Evolutionary conservation across 2,329 filamentous ascomycete genomes (phyloP).

Genomic region (Plectosphaerella plurivora): DNA sequence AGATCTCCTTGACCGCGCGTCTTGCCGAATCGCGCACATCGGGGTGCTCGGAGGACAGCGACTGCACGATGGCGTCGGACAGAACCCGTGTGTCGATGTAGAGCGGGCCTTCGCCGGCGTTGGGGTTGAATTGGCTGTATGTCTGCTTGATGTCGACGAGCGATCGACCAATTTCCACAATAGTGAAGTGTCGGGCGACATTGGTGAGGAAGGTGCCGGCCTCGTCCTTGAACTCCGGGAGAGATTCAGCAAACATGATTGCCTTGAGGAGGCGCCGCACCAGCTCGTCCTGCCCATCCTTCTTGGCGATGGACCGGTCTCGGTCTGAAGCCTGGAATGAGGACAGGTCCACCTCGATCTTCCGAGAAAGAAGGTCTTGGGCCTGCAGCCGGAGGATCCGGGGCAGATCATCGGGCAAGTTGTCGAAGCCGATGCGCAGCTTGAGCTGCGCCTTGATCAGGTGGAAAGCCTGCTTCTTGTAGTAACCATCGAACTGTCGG

Average conservation of each 20-base stretch:
- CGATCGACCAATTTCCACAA: constrained; percentile 85
- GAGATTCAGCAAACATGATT: constrained; percentile 76
- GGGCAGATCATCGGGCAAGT: constrained; percentile 82
- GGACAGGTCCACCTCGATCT: constrained; percentile 65
- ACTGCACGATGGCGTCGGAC: constrained; percentile 86
- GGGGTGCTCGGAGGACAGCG: constrained; percentile 77
- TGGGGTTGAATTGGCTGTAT: constrained; percentile 76
- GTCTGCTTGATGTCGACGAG: constrained; percentile 75
- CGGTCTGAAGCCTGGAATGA: constrained; percentile 72
- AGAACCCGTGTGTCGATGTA: constrained; percentile 83
- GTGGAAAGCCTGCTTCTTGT: constrained; percentile 90
- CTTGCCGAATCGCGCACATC: constrained; percentile 81
- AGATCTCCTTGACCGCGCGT: constrained; percentile 70
- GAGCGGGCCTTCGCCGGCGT: constrained; percentile 80
- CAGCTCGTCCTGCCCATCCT: constrained; percentile 74
- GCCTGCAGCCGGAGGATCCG: constrained; percentile 82
- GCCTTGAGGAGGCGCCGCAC: constrained; percentile 88
- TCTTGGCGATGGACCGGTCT: constrained; percentile 81
- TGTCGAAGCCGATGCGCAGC: constrained; percentile 82
- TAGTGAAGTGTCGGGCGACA: constrained; percentile 82
- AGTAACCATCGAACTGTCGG: constrained; percentile 71
- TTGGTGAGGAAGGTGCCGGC: constrained; percentile 73
- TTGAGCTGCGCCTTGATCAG: constrained; percentile 87
- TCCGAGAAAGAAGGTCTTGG: constrained; percentile 73
- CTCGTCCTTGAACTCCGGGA: constrained; percentile 74